These are phyloP conservation scores for Sphaerulina populicola DNA, from an alignment of 2,329 filamentous ascomycete species.

Conservation along the genomic window DNA sequence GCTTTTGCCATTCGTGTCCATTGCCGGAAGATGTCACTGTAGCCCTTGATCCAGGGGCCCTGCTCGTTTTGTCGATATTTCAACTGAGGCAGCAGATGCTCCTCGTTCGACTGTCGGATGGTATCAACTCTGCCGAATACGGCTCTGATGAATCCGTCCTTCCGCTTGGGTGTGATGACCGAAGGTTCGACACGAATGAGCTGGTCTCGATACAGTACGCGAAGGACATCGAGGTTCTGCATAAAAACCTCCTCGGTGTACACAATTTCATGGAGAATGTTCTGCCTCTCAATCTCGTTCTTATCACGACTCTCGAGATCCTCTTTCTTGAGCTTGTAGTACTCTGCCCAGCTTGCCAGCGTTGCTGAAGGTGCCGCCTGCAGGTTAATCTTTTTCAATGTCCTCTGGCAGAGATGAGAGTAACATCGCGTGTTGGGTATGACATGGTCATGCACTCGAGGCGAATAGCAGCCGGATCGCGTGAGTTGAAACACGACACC, in stretches of 20 bases:
- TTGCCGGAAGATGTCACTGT: conserved; percentile 94
- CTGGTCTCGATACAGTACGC: conserved; percentile 75
- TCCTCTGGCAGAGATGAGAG: conserved; percentile 85
- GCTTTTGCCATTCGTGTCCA: conserved; percentile 92
- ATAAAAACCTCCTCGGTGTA: conserved; percentile 88
- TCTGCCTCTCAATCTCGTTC: conserved; percentile 88
- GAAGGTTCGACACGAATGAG: conserved; percentile 64
- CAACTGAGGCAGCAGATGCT: conserved; percentile 81
- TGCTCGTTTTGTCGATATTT: conserved; percentile 97
- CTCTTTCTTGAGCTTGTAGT: conserved; percentile 75
- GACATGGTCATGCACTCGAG: conserved; percentile 63
- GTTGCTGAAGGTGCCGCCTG: conserved; percentile 62
- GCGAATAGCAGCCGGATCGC: conserved; percentile 81
- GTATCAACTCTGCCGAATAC: conserved; percentile 89
- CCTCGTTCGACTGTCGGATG: conserved; percentile 85
- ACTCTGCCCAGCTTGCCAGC: conserved; percentile 78
- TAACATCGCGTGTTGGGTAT: conserved; percentile 69
- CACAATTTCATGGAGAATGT: conserved; percentile 90
- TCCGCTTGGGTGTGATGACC: conserved; percentile 68
- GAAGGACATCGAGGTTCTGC: conserved; percentile 76
- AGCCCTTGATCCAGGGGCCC: conserved; percentile 85
- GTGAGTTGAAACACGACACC: conserved; percentile 92
- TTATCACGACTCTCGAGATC: conserved; percentile 61
- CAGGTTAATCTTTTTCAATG: conserved; percentile 86
- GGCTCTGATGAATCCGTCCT: conserved; percentile 69